Evolutionary conservation across 192 early-diverging fungal genomes (phyloP).

Genomic region (Podila epigama): DNA sequence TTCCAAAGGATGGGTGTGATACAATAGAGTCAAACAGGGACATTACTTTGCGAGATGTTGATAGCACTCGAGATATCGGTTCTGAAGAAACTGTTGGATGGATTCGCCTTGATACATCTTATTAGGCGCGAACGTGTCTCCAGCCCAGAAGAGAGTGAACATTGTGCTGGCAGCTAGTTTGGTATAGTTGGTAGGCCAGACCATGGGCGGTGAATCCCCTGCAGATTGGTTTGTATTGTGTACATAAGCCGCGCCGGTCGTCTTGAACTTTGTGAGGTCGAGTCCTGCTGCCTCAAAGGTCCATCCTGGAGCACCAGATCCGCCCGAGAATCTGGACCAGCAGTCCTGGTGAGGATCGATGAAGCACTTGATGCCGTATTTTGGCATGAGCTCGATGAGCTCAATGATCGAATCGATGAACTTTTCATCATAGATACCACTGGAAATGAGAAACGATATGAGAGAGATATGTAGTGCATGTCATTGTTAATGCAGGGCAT

Average conservation of each 20-base stretch:
- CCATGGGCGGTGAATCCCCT: constrained; percentile 62
- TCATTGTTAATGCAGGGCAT: not conserved
- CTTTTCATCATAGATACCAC: constrained; percentile 81
- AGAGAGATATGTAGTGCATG: too few species aligned
- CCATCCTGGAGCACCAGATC: constrained; percentile 87
- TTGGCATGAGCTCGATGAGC: constrained; percentile 69
- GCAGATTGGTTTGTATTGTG: constrained; percentile 68
- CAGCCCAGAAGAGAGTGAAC: constrained; percentile 87
- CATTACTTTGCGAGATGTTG: constrained; percentile 69
- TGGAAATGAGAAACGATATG: constrained; percentile 9
- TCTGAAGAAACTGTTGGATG: constrained; percentile 73
- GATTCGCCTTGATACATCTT: constrained; percentile 69
- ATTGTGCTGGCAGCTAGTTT: constrained; percentile 85
- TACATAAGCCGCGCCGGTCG: constrained; percentile 80
- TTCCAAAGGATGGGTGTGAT: too few species aligned
- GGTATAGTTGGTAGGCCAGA: constrained; percentile 90
- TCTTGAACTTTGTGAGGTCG: constrained; percentile 76
- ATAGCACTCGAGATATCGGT: constrained; percentile 71
- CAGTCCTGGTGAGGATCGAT: constrained; percentile 93
- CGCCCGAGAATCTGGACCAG: constrained; percentile 80
- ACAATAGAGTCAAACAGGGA: not conserved
- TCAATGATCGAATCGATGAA: constrained; percentile 79
- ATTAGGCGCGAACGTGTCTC: constrained; percentile 76
- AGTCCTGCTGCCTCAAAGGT: constrained; percentile 85
- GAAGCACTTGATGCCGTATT: constrained; percentile 84